Evolutionary conservation across 2,329 filamentous ascomycete species (phyloP), one percentile per base, ranked within the genome.

Genomic region (Alternaria burnsii): DNA sequence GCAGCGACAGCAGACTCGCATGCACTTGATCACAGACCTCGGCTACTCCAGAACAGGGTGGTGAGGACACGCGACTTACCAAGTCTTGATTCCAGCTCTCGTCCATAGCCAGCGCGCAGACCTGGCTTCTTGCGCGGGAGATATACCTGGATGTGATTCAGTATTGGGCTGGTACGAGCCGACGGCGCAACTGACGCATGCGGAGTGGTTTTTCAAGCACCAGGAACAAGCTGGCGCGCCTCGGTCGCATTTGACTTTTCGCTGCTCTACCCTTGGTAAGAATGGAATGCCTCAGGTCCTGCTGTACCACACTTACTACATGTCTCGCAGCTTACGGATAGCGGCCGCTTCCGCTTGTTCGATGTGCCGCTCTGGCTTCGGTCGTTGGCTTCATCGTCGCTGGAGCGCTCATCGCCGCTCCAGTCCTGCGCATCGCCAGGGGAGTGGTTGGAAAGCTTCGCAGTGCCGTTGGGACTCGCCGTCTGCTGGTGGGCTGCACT

Each of bases 191-290:
- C 71, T 62, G 62, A 75, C 87, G 73, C 89, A 91, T 42, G 83
- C 69, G 65, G 89, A 86, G 59, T 85, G 85, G 76, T 91, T 90
- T 52, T 89, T 86, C 51, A 86, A 79, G 74, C 89, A 92, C 89
- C 89, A 91, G 22, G 88, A 88, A 43, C 89, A 91, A n/a, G 88
- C 87, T 2, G 91, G 91, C 70, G 92, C 89, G 5, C 88, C 89
- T 36, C 91, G 87, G 78, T 94, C 91, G 78, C 77, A 80, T 79
- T 80, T 79, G 53, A 92, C 91, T 84, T 94, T 94, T 81, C 91
- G 84, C 77, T 91, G 88, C 79, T 94, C 52, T 56, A 18, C 22
- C 34, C 0, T 41, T 20, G n/a, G 26, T 55, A 5, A 55, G 38
- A n/a, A 47, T 24, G 18, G 9, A 2, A 32, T 8, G 47, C 53